Evolutionary conservation across 2,329 filamentous ascomycete genomes (phyloP).

Genomic region (Penicillium aurantiogriseum): DNA sequence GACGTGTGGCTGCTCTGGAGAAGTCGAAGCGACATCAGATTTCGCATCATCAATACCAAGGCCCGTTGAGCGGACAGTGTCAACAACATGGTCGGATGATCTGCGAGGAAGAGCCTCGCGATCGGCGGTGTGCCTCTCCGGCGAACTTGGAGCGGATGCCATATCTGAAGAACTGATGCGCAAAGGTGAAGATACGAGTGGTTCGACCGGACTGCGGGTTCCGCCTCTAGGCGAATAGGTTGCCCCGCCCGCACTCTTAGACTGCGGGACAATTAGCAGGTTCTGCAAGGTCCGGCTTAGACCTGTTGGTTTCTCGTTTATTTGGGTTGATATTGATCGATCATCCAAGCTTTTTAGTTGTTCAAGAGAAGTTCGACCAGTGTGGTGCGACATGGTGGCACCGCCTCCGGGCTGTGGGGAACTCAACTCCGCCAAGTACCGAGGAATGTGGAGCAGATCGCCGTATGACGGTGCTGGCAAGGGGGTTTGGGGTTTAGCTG

Average conservation of each 20-base stretch:
- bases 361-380: conserved; percentile 44
- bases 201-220: conserved; percentile 25
- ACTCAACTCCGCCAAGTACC: neutral
- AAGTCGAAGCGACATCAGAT: conserved; percentile 9
- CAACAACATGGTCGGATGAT: conserved; percentile 35
- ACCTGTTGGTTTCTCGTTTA: neutral
- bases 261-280: conserved; percentile 52
- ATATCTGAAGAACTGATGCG: conserved; percentile 33
- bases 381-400: conserved; percentile 30
- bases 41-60: conserved; percentile 10
- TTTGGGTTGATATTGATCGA: conserved; percentile 1
- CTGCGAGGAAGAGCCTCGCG: conserved; percentile 38
- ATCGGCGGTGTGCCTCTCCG: conserved; percentile 28
- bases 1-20: conserved; percentile 5
- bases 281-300: conserved; percentile 65
- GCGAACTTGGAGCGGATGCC: conserved; percentile 34
- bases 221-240: conserved; percentile 27
- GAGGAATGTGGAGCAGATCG: too few relatives aligned
- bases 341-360: neutral
- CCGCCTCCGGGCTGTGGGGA: conserved; percentile 32
- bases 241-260: conserved; percentile 39
- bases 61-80: conserved; percentile 17
- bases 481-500: too few relatives aligned
- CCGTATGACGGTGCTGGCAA: too few relatives aligned
- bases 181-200: conserved; percentile 33